Evolutionary conservation across 345 rosid genomes (phyloP).

Genomic region (Hypericum perforatum): DNA sequence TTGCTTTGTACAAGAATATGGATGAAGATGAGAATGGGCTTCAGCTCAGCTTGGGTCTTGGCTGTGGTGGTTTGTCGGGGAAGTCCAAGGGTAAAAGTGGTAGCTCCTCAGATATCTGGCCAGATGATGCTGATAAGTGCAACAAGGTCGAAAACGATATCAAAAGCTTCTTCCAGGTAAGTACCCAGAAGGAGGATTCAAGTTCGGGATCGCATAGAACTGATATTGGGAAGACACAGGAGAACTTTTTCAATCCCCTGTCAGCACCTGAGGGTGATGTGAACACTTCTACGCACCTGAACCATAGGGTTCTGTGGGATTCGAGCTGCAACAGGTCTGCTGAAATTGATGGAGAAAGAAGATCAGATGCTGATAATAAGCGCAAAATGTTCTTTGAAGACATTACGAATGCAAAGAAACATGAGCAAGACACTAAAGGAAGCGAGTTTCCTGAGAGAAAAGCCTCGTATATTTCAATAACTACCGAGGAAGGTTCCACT

Average conservation of each 20-base stretch:
- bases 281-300: conserved; percentile 44
- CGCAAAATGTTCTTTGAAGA: conserved; percentile 54
- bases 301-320: conserved; percentile 43
- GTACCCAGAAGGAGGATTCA: conserved; percentile 47
- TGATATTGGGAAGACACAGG: conserved; percentile 54
- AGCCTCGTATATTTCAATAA: conserved; percentile 58
- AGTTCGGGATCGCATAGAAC: conserved; percentile 49
- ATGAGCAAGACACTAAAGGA: conserved; percentile 41
- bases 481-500: conserved; percentile 79
- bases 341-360: conserved; percentile 50
- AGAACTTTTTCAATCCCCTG: conserved; percentile 78
- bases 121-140: conserved; percentile 60
- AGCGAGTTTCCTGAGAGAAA: conserved; percentile 49
- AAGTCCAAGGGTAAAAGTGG: conserved; percentile 58
- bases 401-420: conserved; percentile 47
- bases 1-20: conserved; percentile 29
- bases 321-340: conserved; percentile 28
- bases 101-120: conserved; percentile 39
- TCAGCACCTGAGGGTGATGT: conserved; percentile 42
- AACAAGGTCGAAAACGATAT: conserved; percentile 63
- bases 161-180: conserved; percentile 56
- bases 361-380: conserved; percentile 43
- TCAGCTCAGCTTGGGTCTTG: conserved; percentile 91
- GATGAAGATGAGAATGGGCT: conserved; percentile 76
- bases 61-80: conserved; percentile 70